phyloP scores from a whole-genome alignment of 208 protist genomes.

The Acanthamoeba lenticulata region DNA sequence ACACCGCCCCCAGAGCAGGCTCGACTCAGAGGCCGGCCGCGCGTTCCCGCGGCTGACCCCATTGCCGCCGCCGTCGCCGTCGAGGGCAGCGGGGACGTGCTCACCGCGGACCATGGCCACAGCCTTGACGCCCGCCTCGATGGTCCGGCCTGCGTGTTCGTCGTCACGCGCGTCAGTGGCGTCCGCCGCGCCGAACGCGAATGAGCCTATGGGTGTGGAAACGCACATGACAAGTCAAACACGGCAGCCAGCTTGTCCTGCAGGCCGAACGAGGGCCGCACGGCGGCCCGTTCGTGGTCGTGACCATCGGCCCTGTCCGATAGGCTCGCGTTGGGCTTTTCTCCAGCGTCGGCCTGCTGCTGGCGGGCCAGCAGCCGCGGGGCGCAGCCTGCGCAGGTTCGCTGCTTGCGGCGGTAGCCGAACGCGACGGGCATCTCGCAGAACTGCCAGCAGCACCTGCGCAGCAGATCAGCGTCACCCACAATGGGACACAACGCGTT shows the following conservation, averaged over 20 bases:
- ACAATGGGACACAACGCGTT: not conserved
- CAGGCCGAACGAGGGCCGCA: constrained; percentile 11
- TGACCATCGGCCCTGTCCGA: too few relatives aligned
- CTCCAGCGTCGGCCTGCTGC: too few relatives aligned
- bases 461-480: not conserved
- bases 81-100: too few relatives aligned
- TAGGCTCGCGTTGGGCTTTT: too few relatives aligned
- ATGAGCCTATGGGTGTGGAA: not conserved
- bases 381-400: not conserved
- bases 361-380: too few relatives aligned
- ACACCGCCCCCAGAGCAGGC: not conserved
- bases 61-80: too few relatives aligned
- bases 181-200: too few relatives aligned
- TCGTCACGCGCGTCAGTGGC: too few relatives aligned
- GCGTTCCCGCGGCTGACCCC: too few relatives aligned
- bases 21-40: not conserved
- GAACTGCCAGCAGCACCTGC: constrained; percentile 11
- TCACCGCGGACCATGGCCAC: not conserved
- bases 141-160: not conserved
- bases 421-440: not conserved
- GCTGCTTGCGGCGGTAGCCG: not conserved
- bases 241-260: not conserved
- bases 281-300: too few relatives aligned
- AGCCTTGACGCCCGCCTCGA: not conserved
- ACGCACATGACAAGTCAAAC: not conserved